Conservation (phyloP, 331 rosid species). For the Malus hybrid region DNA sequence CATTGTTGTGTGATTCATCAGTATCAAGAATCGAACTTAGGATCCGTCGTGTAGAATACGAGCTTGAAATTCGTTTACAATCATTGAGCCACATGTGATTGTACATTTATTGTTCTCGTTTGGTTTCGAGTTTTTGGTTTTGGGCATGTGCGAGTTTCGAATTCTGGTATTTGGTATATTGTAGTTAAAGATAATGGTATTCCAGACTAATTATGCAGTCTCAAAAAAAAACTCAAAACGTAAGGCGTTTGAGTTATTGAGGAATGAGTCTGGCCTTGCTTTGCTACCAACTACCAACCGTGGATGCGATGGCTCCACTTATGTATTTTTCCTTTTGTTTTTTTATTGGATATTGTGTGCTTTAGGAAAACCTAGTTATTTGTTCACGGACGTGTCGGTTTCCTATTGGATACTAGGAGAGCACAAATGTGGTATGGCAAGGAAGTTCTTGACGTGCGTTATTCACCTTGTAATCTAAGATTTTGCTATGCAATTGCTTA, state of each 20-base stretch:
- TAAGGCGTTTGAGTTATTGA: too few species aligned
- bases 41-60: rapidly evolving
- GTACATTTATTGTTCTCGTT: slow-evolving; percentile 8
- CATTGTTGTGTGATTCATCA: too few species aligned
- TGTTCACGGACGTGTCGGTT: neutral
- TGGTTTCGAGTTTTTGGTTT: neutral
- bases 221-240: too few species aligned
- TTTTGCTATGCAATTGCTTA: too few species aligned
- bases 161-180: slow-evolving; percentile 45
- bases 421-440: neutral
- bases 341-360: too few species aligned
- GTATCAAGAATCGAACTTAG: rapidly evolving
- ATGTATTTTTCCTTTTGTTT: neutral
- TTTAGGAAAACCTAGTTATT: neutral
- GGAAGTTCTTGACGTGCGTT: too few species aligned
- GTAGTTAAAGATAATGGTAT: neutral
- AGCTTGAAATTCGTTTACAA: rapidly evolving
- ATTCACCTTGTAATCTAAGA: too few species aligned
- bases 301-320: slow-evolving; percentile 33
- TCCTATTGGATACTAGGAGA: neutral
- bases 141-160: slow-evolving; percentile 11
- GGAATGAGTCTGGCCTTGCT: neutral
- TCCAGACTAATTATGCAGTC: too few species aligned
- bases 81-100: rapidly evolving
- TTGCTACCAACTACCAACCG: slow-evolving; percentile 20